phyloP scores from a whole-genome alignment of 2,329 filamentous ascomycete genomes.

The Aschersonia sp. region DNA sequence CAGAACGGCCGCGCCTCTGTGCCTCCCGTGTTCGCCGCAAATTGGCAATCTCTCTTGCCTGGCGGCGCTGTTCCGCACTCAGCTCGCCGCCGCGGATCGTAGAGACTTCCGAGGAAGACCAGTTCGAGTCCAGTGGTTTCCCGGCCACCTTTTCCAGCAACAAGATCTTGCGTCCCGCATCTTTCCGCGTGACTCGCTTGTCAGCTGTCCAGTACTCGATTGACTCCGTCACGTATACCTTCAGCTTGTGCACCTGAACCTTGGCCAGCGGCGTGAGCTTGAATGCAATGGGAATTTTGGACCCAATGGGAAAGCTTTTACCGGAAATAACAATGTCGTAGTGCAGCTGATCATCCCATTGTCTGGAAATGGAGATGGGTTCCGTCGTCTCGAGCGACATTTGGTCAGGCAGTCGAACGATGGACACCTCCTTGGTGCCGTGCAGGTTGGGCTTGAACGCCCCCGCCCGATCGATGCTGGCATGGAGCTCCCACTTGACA shows the following conservation, averaged over 20 bases:
- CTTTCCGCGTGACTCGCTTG: conserved; percentile 70
- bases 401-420: conserved; percentile 77
- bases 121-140: conserved; percentile 56
- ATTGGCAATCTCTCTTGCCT: conserved; percentile 31
- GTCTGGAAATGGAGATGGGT: conserved; percentile 82
- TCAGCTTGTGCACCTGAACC: conserved; percentile 84
- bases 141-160: conserved; percentile 82
- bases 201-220: conserved; percentile 84
- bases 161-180: conserved; percentile 70
- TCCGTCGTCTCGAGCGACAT: conserved; percentile 82
- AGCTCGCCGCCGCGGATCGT: conserved; percentile 72
- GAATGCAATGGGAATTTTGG: conserved; percentile 83
- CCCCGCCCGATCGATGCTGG: conserved; percentile 70
- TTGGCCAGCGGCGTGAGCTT: conserved; percentile 87
- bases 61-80: conserved; percentile 28
- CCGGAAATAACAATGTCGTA: conserved; percentile 95
- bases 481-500: conserved; percentile 79
- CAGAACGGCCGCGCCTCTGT: conserved; percentile 20
- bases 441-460: conserved; percentile 82
- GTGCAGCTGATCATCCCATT: conserved; percentile 89
- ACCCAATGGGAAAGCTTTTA: conserved; percentile 82
- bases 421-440: conserved; percentile 65
- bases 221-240: conserved; percentile 81
- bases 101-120: conserved; percentile 59
- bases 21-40: conserved; percentile 40